A percentile compares a stretch with the other conserved stretches of the same genome.
Conservation (phyloP, 768 basidiomycete species). For the Dacryopinax spathularia region DNA sequence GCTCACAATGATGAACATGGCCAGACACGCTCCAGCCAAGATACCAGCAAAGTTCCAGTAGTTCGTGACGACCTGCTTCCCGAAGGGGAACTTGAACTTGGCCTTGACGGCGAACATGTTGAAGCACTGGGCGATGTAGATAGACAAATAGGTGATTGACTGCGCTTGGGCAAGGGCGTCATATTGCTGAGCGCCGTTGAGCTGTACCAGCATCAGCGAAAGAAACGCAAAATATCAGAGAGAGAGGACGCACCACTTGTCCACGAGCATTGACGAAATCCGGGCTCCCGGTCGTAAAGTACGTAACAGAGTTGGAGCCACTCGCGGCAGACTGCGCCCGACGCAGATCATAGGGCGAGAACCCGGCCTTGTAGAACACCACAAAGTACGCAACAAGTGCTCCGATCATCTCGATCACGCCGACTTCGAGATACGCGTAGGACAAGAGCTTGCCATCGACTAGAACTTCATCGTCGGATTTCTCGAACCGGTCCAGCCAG, state of each 20-base stretch:
- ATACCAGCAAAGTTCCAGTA: constrained; percentile 53
- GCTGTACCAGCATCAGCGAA: not conserved
- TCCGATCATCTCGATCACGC: constrained; percentile 43
- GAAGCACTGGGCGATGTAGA: constrained; percentile 57
- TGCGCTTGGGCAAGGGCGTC: constrained; percentile 48
- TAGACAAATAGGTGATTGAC: constrained; percentile 50
- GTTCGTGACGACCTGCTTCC: constrained; percentile 40
- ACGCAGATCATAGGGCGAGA: constrained; percentile 43
- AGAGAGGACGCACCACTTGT: constrained; percentile 15
- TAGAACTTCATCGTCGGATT: constrained; percentile 41
- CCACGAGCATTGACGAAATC: constrained; percentile 45
- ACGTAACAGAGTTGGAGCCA: constrained; percentile 15
- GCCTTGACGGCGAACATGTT: constrained; percentile 60
- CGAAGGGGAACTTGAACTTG: constrained; percentile 49
- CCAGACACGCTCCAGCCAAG: constrained; percentile 43
- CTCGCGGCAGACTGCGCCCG: constrained; percentile 31
- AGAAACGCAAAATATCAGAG: not conserved
- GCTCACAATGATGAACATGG: constrained; percentile 41
- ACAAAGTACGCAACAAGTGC: constrained; percentile 49
- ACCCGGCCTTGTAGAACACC: constrained; percentile 48
- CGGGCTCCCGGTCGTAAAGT: constrained; percentile 36
- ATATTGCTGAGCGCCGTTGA: constrained; percentile 37
- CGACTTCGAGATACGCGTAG: constrained; percentile 53
- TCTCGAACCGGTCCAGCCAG: constrained; percentile 45
- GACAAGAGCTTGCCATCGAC: constrained; percentile 49